These are phyloP conservation scores for Neofusicoccum laricinum DNA, from an alignment of 2,329 filamentous ascomycete species.

Conservation along the genomic window DNA sequence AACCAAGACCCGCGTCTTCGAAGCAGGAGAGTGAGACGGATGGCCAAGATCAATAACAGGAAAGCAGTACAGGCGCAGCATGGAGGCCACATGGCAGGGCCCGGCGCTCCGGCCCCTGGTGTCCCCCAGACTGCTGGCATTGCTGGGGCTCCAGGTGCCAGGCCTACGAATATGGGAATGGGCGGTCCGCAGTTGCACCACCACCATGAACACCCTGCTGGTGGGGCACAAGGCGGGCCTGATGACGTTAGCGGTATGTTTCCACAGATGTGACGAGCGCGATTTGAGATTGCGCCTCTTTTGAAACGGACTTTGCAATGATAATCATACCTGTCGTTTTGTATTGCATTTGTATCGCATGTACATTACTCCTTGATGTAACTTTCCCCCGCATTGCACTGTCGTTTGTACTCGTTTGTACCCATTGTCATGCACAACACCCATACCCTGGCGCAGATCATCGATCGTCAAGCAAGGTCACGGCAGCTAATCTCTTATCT, in stretches of 20 bases:
- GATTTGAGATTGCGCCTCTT: constrained; percentile 20
- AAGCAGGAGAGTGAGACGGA: constrained; percentile 85
- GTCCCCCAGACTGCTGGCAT: constrained; percentile 64
- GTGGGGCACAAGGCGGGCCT: constrained; percentile 57
- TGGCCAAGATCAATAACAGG: constrained; percentile 92
- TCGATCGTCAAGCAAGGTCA: constrained; percentile 26
- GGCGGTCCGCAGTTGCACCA: constrained; percentile 64
- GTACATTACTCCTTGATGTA: constrained; percentile 44
- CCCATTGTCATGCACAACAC: constrained; percentile 23
- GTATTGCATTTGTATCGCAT: constrained; percentile 31
- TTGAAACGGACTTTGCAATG: constrained; percentile 34
- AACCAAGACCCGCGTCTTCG: constrained; percentile 91
- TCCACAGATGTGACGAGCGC: constrained; percentile 77
- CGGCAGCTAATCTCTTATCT: constrained; percentile 44
- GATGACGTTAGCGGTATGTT: constrained; percentile 97
- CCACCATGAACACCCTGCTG: constrained; percentile 71
- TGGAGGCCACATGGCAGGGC: constrained; percentile 64
- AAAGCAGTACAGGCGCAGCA: constrained; percentile 66
- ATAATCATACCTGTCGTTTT: constrained; percentile 40
- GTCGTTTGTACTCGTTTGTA: constrained; percentile 17
- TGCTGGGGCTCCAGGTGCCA: constrained; percentile 54
- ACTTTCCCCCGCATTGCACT: constrained; percentile 32
- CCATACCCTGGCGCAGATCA: constrained; percentile 24
- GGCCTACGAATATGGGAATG: constrained; percentile 68
- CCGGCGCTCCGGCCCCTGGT: constrained; percentile 59